Base-by-base conservation (phyloP, 345 rosid species). In the Salix arbutifolia region DNA sequence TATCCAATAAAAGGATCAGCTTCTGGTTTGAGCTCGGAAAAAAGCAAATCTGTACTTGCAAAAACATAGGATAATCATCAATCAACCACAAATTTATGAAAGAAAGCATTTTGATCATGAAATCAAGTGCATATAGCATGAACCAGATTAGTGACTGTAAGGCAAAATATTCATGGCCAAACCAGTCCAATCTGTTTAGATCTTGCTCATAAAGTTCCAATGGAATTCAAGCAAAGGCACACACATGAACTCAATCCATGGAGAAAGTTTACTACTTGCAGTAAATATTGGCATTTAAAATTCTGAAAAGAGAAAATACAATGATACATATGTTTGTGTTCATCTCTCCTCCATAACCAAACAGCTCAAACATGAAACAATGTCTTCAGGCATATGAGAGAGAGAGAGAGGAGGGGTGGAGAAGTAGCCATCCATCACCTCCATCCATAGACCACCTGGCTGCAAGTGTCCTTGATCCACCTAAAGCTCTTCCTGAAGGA, bases 401-500 rank as follows among this genome's bases (percentile, higher is more conserved):
- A 33, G 31, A 30, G 31, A 13, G 48, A 44, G 1, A 1, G 14
- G 16, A 56, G 68, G 4, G 11, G 16, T 38, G 38, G 37, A 2
- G 2, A 9, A 10, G 70, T 8, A 8, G 50, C 1, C 25, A 68
- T 38, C 18, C 30, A 77, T 86, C 87, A 90, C 84, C 90, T 83
- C 85, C 86, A 83, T 48, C 94, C 92, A 78, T 91, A 69, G 8
- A 92, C 87, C 56, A 85, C 90, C 74, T 91, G 92, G 33, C 83
- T 80, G 80, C 82, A 91, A 28, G 95, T 84, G 72, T 84, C 86
- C 83, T 93, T 96, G 90, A 96, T 86, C 99, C 98, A 93, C 81
- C 89, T 88, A 50, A 93, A 85, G 83, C 98, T 91, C 79, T 93
- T 96, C 85, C 88, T 88, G 8, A 96, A 61, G 76, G 98, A 91